Base-by-base conservation (phyloP, 1,284 basidiomycete genomes). In the Peniophora sp. region DNA sequence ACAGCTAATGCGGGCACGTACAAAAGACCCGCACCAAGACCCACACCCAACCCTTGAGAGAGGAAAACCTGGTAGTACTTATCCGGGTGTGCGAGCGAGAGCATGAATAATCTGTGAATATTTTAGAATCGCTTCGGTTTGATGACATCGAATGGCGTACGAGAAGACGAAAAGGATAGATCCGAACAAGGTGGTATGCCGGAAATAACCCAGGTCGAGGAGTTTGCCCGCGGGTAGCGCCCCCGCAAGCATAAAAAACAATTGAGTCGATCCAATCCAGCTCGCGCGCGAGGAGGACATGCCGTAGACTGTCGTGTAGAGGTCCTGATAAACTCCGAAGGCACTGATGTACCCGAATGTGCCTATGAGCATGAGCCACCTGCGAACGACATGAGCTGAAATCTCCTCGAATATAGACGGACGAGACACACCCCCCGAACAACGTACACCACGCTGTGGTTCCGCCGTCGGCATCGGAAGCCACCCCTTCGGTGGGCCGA, bases 1-100 rank as follows among this genome's bases (percentile, higher is more conserved):
- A 77, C 62, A 3, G 67, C 70, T 24, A 76, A 54, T 18, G 65
- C 64, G 3, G 73, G 75, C 20, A 74, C 60, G 53, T 71, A 75
- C 22, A 69, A 60, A 20, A 73, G 57, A 3, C 75, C 75, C 43
- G 65, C 61, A 2, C 71, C 72, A 12, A 74, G 59, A 3, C 75
- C 74, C 6, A 70, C 55, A 0, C 68, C 70, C 14, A 78, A 51
- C 1, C 75, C 75, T 58, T 62, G 61, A 11, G 59, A 53, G 9
- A 62, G 56, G 43, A 61, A 50, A 1, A 60, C 37, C 51, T 63
- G 51, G 45, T 55, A 48, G 47, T 52, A 54, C 15, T 47, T 34
- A 37, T 52, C 45, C 2, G 55, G 18, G 15, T 57, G 36, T 12
- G 54, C 54, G 11, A 61, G 47, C 2, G 57, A 58, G 9, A 61